A percentile compares a stretch with the other conserved stretches of the same genome.
These are phyloP conservation scores for Pseudoscleropodium purum DNA, from an alignment of 225 moss, liverwort and hornwort species.

Conservation along the genomic window DNA sequence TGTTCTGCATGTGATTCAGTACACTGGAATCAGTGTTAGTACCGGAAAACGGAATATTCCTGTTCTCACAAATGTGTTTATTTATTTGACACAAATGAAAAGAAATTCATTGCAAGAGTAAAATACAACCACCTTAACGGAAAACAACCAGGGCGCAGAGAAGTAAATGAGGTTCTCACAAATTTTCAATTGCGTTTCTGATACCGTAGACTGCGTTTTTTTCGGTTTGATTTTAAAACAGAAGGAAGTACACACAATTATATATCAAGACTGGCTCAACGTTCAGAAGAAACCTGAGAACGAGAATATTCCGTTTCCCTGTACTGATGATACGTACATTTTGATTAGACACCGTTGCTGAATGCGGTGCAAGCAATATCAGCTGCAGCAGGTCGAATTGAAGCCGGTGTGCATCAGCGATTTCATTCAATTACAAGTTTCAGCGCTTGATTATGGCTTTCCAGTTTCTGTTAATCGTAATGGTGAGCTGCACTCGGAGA, in stretches of 20 bases:
- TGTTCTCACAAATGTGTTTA: not conserved
- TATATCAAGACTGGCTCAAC: not conserved
- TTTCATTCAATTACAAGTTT: not conserved
- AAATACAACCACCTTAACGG: not conserved
- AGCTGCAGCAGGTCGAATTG: not conserved
- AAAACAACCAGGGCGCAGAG: not conserved
- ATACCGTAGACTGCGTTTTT: not conserved
- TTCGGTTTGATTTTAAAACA: not conserved
- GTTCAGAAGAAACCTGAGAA: not conserved
- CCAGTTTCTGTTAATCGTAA: constrained; percentile 6
- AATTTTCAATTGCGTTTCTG: not conserved
- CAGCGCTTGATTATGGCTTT: not conserved
- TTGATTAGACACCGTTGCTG: not conserved
- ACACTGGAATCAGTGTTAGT: too few relatives aligned
- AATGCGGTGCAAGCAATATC: not conserved
- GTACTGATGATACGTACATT: not conserved
- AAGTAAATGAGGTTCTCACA: not conserved
- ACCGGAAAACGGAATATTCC: too few relatives aligned
- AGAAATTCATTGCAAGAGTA: too few relatives aligned
- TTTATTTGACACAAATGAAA: too few relatives aligned
- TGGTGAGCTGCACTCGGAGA: constrained; percentile 28
- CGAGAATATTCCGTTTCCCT: not conserved
- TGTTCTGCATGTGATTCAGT: not conserved
- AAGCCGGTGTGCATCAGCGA: not conserved
- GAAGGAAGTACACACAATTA: not conserved